Evolutionary conservation across 805 yeast genomes (phyloP), one percentile per base, ranked within the genome.

Genomic region (Kurtzmaniella fragi): DNA sequence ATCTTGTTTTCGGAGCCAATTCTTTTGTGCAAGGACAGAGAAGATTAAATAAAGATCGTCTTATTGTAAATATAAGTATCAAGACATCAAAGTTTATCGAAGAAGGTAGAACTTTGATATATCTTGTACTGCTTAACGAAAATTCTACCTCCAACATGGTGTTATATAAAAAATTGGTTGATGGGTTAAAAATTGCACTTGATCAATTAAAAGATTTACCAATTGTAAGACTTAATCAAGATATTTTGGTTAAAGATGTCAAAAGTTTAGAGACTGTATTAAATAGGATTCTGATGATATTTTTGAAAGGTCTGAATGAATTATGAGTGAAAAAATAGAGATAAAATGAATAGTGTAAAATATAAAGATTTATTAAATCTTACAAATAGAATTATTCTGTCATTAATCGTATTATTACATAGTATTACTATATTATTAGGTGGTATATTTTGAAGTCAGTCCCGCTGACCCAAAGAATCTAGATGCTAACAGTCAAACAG

Each of bases 101-200:
- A 16, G 39, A 34, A 10, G 38, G 46, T 25, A 40, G 45, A 33
- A 40, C 51, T 43, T 42, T 57, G 45, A 34, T 56, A 38, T 35
- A 48, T 36, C 53, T 59, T 43, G 48, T 67, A 5, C 60, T 66
- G 12, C 49, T 67, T 54, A 58, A 57, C 33, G 68, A 67, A 28
- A 67, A 65, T 45, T 14, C 30, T 7, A 62, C 57, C 40, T 45
- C 60, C 15, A 59, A 57, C 40, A 66, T 65, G 43, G 38, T 64
- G 34, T 64, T 66, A 50, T 62, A 60, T 42, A 66, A 64, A 41
- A 52, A 52, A 38, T 49, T 68, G 32, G 67, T 68, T 45, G 74
- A 68, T 38, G 9, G 23, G 27, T 16, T 36, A 11, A 12, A 23
- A 12, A 20, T 13, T 11, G 29, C 34, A 5, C 15, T 36, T 8